These are phyloP conservation scores for Mycena filopes DNA, from an alignment of 768 basidiomycete genomes.

Conservation along the genomic window DNA sequence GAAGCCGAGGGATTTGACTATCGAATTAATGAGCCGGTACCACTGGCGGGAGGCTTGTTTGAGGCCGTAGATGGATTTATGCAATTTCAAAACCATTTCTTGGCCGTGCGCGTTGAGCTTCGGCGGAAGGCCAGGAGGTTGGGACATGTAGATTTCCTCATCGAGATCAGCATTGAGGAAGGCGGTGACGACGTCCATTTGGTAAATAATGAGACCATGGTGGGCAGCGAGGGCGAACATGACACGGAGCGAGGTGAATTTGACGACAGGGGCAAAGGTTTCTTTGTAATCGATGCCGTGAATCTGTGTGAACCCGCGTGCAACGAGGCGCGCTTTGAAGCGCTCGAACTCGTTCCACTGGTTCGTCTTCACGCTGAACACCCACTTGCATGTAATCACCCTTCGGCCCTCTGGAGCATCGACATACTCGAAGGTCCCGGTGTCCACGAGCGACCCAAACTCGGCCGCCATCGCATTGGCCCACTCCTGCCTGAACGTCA, in stretches of 20 bases:
- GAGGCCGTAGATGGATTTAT: constrained; percentile 15
- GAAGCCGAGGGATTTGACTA: constrained; percentile 5
- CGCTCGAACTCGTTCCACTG: constrained; percentile 1
- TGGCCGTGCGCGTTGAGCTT: constrained; percentile 7
- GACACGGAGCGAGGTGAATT: not conserved
- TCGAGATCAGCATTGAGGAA: constrained; percentile 12
- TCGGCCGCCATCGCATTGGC: constrained; percentile 2
- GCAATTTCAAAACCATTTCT: not conserved
- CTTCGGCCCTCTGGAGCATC: constrained; percentile 7
- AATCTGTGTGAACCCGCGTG: not conserved
- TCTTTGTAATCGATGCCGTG: not conserved
- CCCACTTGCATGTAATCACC: constrained; percentile 11
- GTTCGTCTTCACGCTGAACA: constrained; percentile 1
- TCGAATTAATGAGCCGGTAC: not conserved
- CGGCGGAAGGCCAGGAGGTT: constrained; percentile 5
- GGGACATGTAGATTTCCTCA: constrained; percentile 18
- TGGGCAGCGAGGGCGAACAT: constrained; percentile 1
- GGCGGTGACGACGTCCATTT: constrained; percentile 12
- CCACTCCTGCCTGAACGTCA: constrained; percentile 8
- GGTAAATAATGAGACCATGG: not conserved
- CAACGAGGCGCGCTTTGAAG: constrained; percentile 10
- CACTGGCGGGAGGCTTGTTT: constrained; percentile 8
- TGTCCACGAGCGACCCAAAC: constrained; percentile 1
- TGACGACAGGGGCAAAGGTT: not conserved
- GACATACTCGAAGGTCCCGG: not conserved